Conservation (phyloP, 257 asterid genomes). For the Solanum pinnatisectum region DNA sequence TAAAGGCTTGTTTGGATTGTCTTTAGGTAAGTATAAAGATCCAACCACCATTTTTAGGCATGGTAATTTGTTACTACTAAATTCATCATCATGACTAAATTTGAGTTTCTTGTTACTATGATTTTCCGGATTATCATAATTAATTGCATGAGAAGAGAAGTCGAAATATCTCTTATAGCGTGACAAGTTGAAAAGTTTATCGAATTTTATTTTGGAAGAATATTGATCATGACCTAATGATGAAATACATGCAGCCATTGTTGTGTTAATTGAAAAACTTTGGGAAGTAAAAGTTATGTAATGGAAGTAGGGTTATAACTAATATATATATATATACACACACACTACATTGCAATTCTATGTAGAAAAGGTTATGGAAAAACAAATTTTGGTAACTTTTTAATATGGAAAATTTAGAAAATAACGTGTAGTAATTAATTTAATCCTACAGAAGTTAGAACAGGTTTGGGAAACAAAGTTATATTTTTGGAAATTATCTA, state of each 20-base stretch:
- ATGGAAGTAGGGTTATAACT: not conserved
- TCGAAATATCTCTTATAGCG: not conserved
- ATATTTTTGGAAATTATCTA: no score
- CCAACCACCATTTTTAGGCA: not conserved
- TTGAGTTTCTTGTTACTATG: not conserved
- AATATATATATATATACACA: no score
- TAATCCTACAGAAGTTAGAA: no score
- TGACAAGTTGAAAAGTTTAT: not conserved
- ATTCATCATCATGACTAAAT: not conserved
- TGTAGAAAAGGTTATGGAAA: not conserved
- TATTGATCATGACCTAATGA: not conserved
- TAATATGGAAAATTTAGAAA: no score
- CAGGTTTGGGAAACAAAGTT: no score
- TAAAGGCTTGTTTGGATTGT: not conserved
- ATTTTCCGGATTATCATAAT: no score
- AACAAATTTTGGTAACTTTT: not conserved
- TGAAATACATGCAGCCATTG: not conserved
- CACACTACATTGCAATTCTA: not conserved
- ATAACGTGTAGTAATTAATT: no score
- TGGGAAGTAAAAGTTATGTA: not conserved
- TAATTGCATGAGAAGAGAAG: not conserved
- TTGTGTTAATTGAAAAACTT: not conserved
- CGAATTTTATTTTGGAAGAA: not conserved
- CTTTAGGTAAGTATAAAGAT: conserved; percentile 1
- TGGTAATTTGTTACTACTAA: not conserved